Evolutionary conservation across 2,329 filamentous ascomycete species (phyloP).

Genomic region (Aspergillus quadricinctus): DNA sequence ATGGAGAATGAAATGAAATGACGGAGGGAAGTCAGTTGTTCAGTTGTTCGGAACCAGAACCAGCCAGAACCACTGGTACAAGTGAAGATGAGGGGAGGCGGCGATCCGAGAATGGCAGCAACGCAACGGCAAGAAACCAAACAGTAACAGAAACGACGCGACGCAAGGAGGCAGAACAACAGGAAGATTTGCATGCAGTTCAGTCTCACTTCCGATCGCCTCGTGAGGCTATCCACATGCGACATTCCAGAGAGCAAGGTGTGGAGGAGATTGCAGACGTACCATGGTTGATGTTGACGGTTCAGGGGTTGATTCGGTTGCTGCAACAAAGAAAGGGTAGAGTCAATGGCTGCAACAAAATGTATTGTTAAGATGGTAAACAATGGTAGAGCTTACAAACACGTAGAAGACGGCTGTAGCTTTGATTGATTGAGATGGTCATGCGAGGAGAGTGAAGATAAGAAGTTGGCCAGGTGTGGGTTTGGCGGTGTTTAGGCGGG

Average conservation of each 20-base stretch:
- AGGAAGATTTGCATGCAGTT: neutral
- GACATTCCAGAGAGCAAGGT: neutral
- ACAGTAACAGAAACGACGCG: neutral
- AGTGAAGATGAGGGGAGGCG: neutral
- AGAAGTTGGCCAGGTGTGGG: neutral
- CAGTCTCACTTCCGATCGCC: neutral
- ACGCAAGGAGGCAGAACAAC: constrained; percentile 10
- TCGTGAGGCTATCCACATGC: neutral
- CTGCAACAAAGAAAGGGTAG: neutral
- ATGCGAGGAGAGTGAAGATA: constrained; percentile 1
- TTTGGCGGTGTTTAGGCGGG: constrained; percentile 3
- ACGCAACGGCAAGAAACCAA: constrained; percentile 1
- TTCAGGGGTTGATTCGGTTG: neutral
- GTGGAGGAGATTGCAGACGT: neutral
- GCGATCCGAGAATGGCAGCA: neutral
- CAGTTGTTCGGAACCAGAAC: neutral
- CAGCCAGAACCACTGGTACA: neutral
- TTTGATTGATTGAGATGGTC: neutral
- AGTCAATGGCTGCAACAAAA: constrained; percentile 2
- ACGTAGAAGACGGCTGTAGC: neutral
- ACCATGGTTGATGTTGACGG: constrained; percentile 1
- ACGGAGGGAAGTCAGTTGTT: neutral
- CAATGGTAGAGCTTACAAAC: neutral
- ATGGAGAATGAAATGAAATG: neutral
- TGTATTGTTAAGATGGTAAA: neutral